Conservation (phyloP, 306 rosid genomes). For the Inga laurina region DNA sequence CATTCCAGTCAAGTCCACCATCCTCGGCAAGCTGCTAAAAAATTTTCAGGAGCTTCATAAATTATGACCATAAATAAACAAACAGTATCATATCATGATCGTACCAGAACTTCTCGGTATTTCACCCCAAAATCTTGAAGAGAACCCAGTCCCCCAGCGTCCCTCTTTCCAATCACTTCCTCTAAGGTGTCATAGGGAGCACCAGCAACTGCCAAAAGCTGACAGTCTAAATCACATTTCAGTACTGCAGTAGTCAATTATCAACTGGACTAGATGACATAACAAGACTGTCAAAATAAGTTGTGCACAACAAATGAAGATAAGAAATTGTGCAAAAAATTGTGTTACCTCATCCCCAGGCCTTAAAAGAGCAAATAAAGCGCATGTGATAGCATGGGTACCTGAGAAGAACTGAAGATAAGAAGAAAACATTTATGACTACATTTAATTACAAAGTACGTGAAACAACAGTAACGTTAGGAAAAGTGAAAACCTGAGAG, state of each 20-base stretch:
- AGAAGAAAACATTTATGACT: conserved; percentile 28
- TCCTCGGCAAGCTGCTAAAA: conserved; percentile 71
- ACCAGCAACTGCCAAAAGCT: conserved; percentile 98
- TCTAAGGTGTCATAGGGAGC: conserved; percentile 95
- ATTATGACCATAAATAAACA: conserved; percentile 22
- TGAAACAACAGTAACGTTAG: neutral
- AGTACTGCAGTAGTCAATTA: conserved; percentile 1
- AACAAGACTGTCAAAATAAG: conserved; percentile 6
- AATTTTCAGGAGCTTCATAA: conserved; percentile 18
- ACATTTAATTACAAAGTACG: conserved; percentile 15
- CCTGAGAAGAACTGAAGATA: conserved; percentile 91
- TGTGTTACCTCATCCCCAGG: conserved; percentile 94
- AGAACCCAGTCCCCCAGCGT: conserved; percentile 81
- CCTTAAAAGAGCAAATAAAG: conserved; percentile 78
- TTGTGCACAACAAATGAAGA: conserved; percentile 25
- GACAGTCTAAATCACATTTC: conserved; percentile 51
- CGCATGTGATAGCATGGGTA: conserved; percentile 94
- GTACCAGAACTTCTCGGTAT: conserved; percentile 90
- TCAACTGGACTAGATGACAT: conserved; percentile 14
- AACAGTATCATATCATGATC: conserved; percentile 37
- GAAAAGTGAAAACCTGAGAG: conserved; percentile 74
- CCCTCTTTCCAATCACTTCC: conserved; percentile 94
- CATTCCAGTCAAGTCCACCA: conserved; percentile 86
- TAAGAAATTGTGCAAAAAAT: conserved; percentile 10
- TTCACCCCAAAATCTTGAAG: conserved; percentile 87